Evolutionary conservation across 306 rosid genomes (phyloP), one percentile per base, ranked within the genome.

Genomic region (Ormosia emarginata): DNA sequence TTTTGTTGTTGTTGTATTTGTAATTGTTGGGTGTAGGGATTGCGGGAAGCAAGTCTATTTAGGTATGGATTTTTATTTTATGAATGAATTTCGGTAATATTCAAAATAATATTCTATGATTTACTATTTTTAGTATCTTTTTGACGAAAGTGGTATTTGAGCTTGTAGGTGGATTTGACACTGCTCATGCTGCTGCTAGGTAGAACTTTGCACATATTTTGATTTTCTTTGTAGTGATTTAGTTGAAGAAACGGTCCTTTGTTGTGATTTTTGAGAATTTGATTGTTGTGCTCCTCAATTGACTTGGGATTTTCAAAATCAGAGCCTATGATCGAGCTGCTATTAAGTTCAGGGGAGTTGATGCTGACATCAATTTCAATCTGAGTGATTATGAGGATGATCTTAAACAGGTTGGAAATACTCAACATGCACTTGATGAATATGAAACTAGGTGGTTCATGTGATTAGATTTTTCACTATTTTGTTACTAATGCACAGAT

Each of bases 241-340:
- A n/a, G 5, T 58, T 56, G 14, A 13, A 9, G 67, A 66, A 47
- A 37, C 8, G 33, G 37, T 74, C 71, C 18, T 49, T 40, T 34
- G 6, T 50, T 71, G 36, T 12, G 2, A 24, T 18, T 78, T 29
- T 55, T 58, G 40, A 44, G 63, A 47, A 34, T 61, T 82, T 52
- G 49, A 46, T 52, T 58, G 13, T 36, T 81, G n/a, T 59, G 44
- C 8, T 41, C 32, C 3, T 76, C 30, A 11, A 32, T 39, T 44
- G 82, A 76, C 71, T 80, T 82, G 81, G 49, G 29, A 46, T 79
- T 86, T 44, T 65, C 33, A 14, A 57, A 30, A 58, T 73, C 44
- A 95, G 99, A 80, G 99, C 99, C 64, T 95, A 95, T 63, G 99
- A 95, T 90, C 96, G 97, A 71, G 99, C 99, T 74, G 99, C 99